These are phyloP conservation scores for Botrytis fabae DNA, from an alignment of 2,329 filamentous ascomycete species.

Conservation along the genomic window DNA sequence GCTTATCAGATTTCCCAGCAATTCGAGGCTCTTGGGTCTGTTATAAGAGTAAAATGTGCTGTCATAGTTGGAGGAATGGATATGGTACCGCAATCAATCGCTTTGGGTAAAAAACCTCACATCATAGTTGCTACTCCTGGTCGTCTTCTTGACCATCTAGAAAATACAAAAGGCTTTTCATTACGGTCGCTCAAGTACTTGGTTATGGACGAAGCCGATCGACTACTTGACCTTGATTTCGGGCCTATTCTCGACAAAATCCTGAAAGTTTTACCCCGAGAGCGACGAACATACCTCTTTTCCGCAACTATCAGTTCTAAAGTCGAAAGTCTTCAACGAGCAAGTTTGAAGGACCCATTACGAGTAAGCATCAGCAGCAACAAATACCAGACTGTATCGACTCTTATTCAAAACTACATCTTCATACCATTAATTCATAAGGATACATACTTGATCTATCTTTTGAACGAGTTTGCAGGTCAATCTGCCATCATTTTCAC, in stretches of 20 bases:
- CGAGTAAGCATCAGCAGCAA: constrained; percentile 77
- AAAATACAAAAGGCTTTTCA: constrained; percentile 96
- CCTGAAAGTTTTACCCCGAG: constrained; percentile 79
- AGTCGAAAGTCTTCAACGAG: constrained; percentile 88
- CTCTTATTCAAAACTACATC: constrained; percentile 80
- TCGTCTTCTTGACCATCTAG: constrained; percentile 83
- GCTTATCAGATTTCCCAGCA: constrained; percentile 87
- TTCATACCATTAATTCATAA: constrained; percentile 87
- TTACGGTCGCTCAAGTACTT: constrained; percentile 79
- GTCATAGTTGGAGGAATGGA: constrained; percentile 93
- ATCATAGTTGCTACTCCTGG: constrained; percentile 91
- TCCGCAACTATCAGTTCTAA: constrained; percentile 93
- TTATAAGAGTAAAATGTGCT: constrained; percentile 84
- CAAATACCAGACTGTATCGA: constrained; percentile 90
- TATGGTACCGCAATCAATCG: constrained; percentile 89
- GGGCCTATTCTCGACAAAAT: constrained; percentile 91
- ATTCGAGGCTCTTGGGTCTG: constrained; percentile 82
- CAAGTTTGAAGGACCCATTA: constrained; percentile 80
- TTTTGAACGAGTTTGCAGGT: constrained; percentile 85
- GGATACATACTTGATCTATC: constrained; percentile 83
- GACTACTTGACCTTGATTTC: constrained; percentile 90
- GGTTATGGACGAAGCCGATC: constrained; percentile 93
- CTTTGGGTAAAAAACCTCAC: constrained; percentile 93
- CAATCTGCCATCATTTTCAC: constrained; percentile 88
- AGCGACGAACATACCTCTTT: constrained; percentile 83